Evolutionary conservation across 306 rosid genomes (phyloP), one percentile per base, ranked within the genome.

Genomic region (Vigna radiata): DNA sequence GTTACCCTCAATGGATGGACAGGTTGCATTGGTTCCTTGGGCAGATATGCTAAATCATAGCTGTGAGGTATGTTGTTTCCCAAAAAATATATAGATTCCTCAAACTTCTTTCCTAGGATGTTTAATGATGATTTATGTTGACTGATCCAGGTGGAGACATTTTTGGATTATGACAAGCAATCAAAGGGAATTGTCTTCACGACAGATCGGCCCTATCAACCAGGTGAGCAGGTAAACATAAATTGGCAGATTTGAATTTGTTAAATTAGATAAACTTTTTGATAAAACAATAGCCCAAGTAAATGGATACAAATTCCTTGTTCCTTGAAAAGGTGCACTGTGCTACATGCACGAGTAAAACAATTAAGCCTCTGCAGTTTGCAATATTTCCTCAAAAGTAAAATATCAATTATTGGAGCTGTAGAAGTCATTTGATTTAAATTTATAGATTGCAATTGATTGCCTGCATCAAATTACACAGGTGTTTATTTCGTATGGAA

Each of bases 191-290:
- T 95, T 55, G 95, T 95, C 83, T 95, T 95, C 59, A 83, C 86
- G 53, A 92, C 97, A 27, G 97, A 89, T 70, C 88, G 87, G 37
- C 85, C 95, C 68, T 95, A 95, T 86, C 90, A 87, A 85, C 97
- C 93, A 90, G 97, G 97, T 89, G 98, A 90, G 97, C 96, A 95
- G 97, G 97, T 95, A 95, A 94, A 81, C 65, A 78, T 72, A 66
- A 50, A 49, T 49, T 79, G 48, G 50, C 18, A 67, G 33, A 79
- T 50, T 73, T 48, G 29, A 75, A 63, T 77, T 46, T 77, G 55
- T 69, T 74, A 37, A 54, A 61, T 62, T 27, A 15, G 64, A 70
- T 73, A 54, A 62, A 50, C 36, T 63, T 64, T 41, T 18, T 17
- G 14, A 25, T 18, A 41, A 77, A 78, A 18, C 60, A 63, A 43